Evolutionary conservation across 805 yeast genomes (phyloP).

Genomic region (Zygotorulaspora florentina): DNA sequence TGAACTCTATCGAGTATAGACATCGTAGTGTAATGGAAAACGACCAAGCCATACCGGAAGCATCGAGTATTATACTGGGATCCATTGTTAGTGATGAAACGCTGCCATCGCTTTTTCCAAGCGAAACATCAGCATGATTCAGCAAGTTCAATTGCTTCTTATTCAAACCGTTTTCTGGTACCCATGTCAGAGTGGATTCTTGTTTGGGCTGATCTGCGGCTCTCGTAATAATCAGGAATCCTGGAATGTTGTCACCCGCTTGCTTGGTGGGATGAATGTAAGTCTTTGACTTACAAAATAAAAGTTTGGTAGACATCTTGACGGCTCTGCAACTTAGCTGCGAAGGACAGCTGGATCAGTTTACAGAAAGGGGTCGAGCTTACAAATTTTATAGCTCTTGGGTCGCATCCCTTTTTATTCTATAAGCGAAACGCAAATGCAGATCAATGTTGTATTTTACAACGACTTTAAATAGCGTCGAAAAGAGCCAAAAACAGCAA

Average conservation of each 20-base stretch:
- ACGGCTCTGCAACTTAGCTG: neutral
- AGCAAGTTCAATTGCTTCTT: conserved; percentile 18
- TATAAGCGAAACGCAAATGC: neutral
- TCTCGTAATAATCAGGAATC: conserved; percentile 63
- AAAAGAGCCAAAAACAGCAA: neutral
- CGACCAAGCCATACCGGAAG: conserved; percentile 48
- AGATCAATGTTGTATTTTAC: neutral
- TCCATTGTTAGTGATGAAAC: conserved; percentile 9
- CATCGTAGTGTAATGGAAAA: conserved; percentile 57
- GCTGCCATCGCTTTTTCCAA: conserved; percentile 50
- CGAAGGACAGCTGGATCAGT: neutral
- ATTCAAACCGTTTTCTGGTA: conserved; percentile 21
- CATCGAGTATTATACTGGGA: conserved; percentile 9
- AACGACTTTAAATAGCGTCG: neutral
- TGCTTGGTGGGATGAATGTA: conserved; percentile 78
- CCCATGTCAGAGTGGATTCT: conserved; percentile 37
- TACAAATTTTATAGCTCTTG: no score
- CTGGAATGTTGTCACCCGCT: conserved; percentile 72
- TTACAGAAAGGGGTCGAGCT: neutral
- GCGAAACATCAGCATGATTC: conserved; percentile 22
- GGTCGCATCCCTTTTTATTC: neutral
- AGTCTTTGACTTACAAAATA: conserved; percentile 59
- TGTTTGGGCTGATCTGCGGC: conserved; percentile 42
- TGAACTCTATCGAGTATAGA: conserved; percentile 73
- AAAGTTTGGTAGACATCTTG: conserved; percentile 19